Evolutionary conservation across 169 alveolate species (phyloP).

Genomic region (Sarcocystis neurona): DNA sequence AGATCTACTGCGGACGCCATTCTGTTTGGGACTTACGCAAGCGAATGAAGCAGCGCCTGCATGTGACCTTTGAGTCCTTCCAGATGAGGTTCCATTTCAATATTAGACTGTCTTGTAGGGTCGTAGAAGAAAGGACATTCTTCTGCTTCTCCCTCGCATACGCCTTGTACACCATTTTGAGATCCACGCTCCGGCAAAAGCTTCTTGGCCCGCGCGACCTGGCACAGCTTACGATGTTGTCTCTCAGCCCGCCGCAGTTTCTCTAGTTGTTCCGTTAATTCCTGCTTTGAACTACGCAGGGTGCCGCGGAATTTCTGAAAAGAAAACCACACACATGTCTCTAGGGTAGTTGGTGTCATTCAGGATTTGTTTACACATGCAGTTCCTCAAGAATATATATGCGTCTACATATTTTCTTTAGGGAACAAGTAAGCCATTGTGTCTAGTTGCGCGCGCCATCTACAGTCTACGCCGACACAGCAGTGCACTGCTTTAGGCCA

Average conservation of each 20-base stretch:
- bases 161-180: neutral
- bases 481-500: no score
- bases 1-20: no score
- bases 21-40: neutral
- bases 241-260: neutral
- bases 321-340: no score
- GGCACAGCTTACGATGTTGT: neutral
- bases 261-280: neutral
- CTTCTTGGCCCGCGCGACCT: neutral
- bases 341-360: no score
- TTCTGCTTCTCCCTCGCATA: neutral
- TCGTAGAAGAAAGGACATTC: neutral
- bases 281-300: neutral
- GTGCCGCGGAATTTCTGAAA: no score
- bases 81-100: constrained; percentile 30
- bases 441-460: no score
- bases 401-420: no score
- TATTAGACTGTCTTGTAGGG: neutral
- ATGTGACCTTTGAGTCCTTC: neutral
- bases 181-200: neutral
- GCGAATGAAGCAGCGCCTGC: neutral
- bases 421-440: no score
- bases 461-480: no score
- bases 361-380: no score
- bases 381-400: no score